phyloP scores from a whole-genome alignment of 2,329 filamentous ascomycete species.

The Byssochlamys sp. region DNA sequence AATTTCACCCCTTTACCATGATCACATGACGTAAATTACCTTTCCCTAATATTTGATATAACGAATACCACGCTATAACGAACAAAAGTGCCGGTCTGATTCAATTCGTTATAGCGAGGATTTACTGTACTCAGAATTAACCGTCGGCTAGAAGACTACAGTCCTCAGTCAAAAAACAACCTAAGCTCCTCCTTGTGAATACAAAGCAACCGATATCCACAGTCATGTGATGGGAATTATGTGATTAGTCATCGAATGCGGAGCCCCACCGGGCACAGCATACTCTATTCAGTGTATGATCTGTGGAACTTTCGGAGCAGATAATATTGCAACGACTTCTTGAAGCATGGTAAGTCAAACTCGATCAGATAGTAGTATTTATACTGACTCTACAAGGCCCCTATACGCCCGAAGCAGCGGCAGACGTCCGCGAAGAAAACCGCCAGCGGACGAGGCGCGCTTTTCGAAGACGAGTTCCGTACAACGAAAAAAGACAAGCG shows the following conservation, averaged over 20 bases:
- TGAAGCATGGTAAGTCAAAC: not conserved
- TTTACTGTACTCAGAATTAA: no score
- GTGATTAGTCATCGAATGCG: not conserved
- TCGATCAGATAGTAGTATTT: not conserved
- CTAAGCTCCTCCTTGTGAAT: no score
- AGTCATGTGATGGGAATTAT: not conserved
- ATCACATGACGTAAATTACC: no score
- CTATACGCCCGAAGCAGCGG: conserved; percentile 2
- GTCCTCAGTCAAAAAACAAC: no score
- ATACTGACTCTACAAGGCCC: conserved; percentile 2
- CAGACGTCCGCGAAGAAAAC: conserved; percentile 1
- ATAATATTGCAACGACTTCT: not conserved
- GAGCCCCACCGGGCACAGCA: not conserved
- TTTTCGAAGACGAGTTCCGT: conserved; percentile 44
- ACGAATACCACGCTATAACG: no score
- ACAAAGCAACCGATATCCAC: no score
- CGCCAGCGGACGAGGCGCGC: conserved; percentile 7
- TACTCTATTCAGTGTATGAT: not conserved
- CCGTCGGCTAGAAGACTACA: no score
- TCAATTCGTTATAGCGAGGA: no score
- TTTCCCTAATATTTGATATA: no score
- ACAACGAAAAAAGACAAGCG: conserved; percentile 76
- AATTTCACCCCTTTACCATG: no score
- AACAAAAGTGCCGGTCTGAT: no score
- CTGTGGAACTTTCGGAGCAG: not conserved